Base-by-base conservation (phyloP, 345 rosid genomes). In the Fremontodendron californicum region DNA sequence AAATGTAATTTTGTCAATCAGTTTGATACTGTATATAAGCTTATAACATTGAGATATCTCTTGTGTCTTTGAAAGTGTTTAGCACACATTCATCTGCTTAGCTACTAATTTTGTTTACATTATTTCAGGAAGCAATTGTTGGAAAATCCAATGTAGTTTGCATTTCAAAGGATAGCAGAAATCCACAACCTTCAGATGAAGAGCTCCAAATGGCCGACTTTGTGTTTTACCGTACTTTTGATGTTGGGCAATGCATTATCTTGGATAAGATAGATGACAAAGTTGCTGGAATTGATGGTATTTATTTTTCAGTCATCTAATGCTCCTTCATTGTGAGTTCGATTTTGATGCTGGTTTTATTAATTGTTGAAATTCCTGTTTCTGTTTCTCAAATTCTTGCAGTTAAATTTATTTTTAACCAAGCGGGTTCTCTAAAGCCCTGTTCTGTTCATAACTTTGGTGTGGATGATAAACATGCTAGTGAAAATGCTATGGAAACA, bases 71-170 rank as follows among this genome's bases (percentile, higher is more conserved):
- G 21, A 6, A n/a, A 72, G 71, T 61, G 35, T 61, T 49, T 51
- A 21, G 5, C 31, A 42, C 2, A 13, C 54, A 68, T 67, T 42
- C 3, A 29, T 69, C 58, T 71, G 45, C 43, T 23, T 68, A 40
- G 65, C 45, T 49, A 33, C 73, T 76, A 23, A 57, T 66, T 72
- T 78, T 35, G 23, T 40, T 45, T 52, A 9, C 52, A 39, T 64
- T 11, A 69, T 75, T 63, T 80, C 85, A 94, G 99, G 98, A 92
- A 87, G 84, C 92, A 68, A 89, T 96, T 79, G 86, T 88, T 76
- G 98, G 99, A 66, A 96, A 93, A 80, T 96, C 98, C 89, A 85
- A 87, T 77, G 94, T 94, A 61, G 66, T 92, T n/a, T 96, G 97
- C 86, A 86, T 78, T 75, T 90, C 98, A 72, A 91, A 87, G 78